Percentiles rank a stretch among this genome's conserved stretches.
phyloP scores from a whole-genome alignment of 2,329 filamentous ascomycete genomes.

The Chaetomium sp. region DNA sequence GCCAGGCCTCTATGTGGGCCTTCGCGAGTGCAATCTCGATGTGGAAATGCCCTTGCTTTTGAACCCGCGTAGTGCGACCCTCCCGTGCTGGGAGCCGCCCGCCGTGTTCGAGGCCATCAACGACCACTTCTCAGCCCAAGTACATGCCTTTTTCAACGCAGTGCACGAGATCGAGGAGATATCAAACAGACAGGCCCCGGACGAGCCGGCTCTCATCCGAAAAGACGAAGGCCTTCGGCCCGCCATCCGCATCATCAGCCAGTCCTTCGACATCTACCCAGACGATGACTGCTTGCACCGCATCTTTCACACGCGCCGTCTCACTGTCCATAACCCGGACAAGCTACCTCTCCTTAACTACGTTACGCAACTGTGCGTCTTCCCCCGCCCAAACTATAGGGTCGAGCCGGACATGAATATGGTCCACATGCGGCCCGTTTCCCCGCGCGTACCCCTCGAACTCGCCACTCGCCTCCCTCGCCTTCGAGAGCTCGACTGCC shows the following conservation, averaged over 20 bases:
- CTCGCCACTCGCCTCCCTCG: constrained; percentile 33
- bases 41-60: constrained; percentile 10
- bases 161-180: constrained; percentile 23
- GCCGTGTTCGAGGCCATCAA: constrained; percentile 4
- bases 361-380: constrained; percentile 17
- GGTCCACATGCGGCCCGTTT: constrained; percentile 31
- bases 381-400: neutral
- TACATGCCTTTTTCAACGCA: constrained; percentile 10
- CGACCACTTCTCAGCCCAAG: constrained; percentile 16
- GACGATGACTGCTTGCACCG: constrained; percentile 17
- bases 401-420: neutral
- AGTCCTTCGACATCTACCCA: constrained; percentile 14
- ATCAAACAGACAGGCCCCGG: constrained; percentile 17
- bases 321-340: constrained; percentile 22
- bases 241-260: constrained; percentile 11
- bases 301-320: constrained; percentile 22
- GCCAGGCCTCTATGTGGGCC: constrained; percentile 6
- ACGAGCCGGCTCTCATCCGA: constrained; percentile 19
- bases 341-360: constrained; percentile 16
- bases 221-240: constrained; percentile 23
- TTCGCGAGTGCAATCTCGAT: constrained; percentile 20
- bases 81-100: constrained; percentile 10
- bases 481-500: constrained; percentile 29
- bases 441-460: constrained; percentile 32
- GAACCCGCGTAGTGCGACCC: neutral